Base-by-base conservation (phyloP, 208 protist species). In the Phytomonas serpens region DNA sequence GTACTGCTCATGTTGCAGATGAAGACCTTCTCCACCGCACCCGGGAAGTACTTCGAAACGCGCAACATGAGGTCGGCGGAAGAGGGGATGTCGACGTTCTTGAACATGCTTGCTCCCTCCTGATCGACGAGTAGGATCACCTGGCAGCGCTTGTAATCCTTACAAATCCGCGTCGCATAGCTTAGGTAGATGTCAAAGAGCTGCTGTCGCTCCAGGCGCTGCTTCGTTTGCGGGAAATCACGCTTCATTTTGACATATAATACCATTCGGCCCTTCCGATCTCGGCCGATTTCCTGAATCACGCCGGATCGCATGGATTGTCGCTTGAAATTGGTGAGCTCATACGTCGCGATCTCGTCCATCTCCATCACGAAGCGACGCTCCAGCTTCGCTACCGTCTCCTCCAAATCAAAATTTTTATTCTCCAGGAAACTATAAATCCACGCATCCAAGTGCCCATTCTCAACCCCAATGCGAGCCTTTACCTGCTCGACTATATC, bases 401-500 rank as follows among this genome's bases (percentile, higher is more conserved):
- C 84, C 9, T 86, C 74, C 23, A 93, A 71, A 57, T 88, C 70
- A 51, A 89, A 93, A 57, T 93, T 88, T 63, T 93, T 93, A 69
- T 93, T 93, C 68, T 90, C 85, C 10, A 93, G 72, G 51, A 93
- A 93, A 11, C 83, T 79, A 68, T 93, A 93, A 0, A 93, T 77
- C 85, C 88, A 93, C 61, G 78, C 78, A 67, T 93, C 87, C 31
- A 93, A 92, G 65, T 92, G 84, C 64, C 80, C 74, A 78, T 91
- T 81, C 13, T 34, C 62, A 57, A 94, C 87, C 63, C 80, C 81
- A 36, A 94, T 69, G 38, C 81, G 78, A 14, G 66, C 57, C 71
- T 90, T 90, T 65, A 94, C 80, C 70, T 88, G 79, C n/a, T 94
- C 87, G n/a, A 94, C 74, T 70, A 89, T 75, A 29, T 90, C 85